Evolutionary conservation across 495 filamentous ascomycete species (phyloP).

Genomic region (Letharia lupina): DNA sequence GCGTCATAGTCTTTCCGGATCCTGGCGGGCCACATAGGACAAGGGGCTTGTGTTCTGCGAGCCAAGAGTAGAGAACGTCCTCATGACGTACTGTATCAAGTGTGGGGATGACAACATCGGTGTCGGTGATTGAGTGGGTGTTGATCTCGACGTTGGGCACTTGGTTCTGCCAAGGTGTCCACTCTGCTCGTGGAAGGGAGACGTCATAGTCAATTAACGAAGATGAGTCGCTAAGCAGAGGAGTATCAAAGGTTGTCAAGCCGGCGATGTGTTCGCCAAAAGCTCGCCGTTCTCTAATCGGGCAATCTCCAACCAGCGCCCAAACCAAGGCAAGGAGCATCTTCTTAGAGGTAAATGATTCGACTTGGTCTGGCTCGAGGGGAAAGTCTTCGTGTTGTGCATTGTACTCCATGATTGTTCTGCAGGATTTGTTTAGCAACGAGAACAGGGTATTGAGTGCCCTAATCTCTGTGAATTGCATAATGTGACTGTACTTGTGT

Average conservation of each 20-base stretch:
- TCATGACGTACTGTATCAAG: slow-evolving; percentile 95
- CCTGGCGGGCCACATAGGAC: slow-evolving; percentile 94
- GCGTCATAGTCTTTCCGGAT: slow-evolving; percentile 98
- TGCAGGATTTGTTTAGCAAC: slow-evolving; percentile 82
- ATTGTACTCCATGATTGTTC: slow-evolving; percentile 92
- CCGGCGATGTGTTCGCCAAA: slow-evolving; percentile 78
- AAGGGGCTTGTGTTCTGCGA: slow-evolving; percentile 95
- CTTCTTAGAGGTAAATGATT: slow-evolving; percentile 86
- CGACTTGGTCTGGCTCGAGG: slow-evolving; percentile 77
- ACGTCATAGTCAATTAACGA: slow-evolving; percentile 96
- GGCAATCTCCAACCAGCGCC: slow-evolving; percentile 93
- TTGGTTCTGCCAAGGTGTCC: slow-evolving; percentile 87
- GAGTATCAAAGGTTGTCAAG: slow-evolving; percentile 75
- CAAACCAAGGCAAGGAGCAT: slow-evolving; percentile 83
- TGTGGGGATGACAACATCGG: slow-evolving; percentile 95
- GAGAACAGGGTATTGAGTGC: slow-evolving; percentile 92
- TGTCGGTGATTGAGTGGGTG: slow-evolving; percentile 93
- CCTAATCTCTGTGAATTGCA: slow-evolving; percentile 89
- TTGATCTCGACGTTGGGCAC: slow-evolving; percentile 93
- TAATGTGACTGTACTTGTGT: slow-evolving; percentile 80
- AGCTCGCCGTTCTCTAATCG: slow-evolving; percentile 71
- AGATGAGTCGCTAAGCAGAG: slow-evolving; percentile 57
- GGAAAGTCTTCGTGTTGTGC: slow-evolving; percentile 89
- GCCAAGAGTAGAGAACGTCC: slow-evolving; percentile 96
- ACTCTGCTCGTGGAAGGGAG: slow-evolving; percentile 73